phyloP scores from a whole-genome alignment of 768 basidiomycete species.

The Suillus sp. region DNA sequence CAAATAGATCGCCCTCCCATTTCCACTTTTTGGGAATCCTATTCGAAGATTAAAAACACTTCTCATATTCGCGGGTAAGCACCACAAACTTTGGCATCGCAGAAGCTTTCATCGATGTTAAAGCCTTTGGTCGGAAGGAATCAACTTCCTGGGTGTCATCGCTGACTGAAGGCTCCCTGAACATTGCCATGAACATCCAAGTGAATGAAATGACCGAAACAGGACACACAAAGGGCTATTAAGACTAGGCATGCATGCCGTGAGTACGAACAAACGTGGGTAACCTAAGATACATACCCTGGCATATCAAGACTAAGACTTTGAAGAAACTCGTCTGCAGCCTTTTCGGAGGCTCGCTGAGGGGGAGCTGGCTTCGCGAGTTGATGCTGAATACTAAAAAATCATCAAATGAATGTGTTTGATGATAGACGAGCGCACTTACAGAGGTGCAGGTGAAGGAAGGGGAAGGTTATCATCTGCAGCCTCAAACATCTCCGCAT shows the following conservation, averaged over 20 bases:
- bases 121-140: conserved; percentile 5
- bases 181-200: not conserved
- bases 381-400: conserved; percentile 9
- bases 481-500: too few species aligned
- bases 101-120: conserved; percentile 19
- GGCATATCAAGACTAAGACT: conserved; percentile 30
- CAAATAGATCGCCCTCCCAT: conserved; percentile 61
- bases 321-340: conserved; percentile 29
- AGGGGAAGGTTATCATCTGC: not conserved
- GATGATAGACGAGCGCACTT: not conserved
- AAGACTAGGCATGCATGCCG: conserved; percentile 21
- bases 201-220: not conserved
- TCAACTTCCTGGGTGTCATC: conserved; percentile 10
- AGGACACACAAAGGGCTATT: conserved; percentile 27
- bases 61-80: conserved; percentile 1
- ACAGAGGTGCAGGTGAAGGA: not conserved
- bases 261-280: not conserved
- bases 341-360: conserved; percentile 26
- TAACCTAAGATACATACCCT: conserved; percentile 20
- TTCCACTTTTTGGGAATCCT: conserved; percentile 66
- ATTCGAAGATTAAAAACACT: conserved; percentile 12
- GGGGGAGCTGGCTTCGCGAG: conserved; percentile 15
- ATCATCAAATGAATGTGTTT: not conserved
- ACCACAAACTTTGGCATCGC: conserved; percentile 32
- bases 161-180: conserved; percentile 21